Conservation (phyloP, 106 monocot species). For the Phalaenopsis equestris region DNA sequence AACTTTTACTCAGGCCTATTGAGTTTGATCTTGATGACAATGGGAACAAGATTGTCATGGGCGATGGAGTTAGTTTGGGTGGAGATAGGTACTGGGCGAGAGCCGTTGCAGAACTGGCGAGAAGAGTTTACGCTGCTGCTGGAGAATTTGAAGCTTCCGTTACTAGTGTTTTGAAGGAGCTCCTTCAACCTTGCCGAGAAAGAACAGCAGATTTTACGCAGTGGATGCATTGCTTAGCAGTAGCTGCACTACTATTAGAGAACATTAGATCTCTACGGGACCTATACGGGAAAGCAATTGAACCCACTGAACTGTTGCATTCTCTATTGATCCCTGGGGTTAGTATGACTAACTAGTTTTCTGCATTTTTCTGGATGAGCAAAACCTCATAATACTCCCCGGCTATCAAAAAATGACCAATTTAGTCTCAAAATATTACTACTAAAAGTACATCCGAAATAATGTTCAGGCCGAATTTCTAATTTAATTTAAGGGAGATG, state of each 20-base stretch:
- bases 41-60: slow-evolving; percentile 56
- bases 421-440: no score
- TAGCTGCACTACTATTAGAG: slow-evolving; percentile 68
- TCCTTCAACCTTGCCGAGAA: slow-evolving; percentile 74
- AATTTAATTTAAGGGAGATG: no score
- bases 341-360: slow-evolving; percentile 12
- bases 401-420: no score
- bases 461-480: no score
- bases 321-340: slow-evolving; percentile 89
- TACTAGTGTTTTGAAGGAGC: slow-evolving; percentile 44
- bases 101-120: slow-evolving; percentile 61
- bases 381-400: no score
- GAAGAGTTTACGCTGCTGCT: slow-evolving; percentile 68
- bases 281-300: slow-evolving; percentile 59
- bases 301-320: slow-evolving; percentile 57
- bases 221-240: slow-evolving; percentile 92
- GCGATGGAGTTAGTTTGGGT: slow-evolving; percentile 84
- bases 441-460: no score
- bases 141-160: slow-evolving; percentile 89
- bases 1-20: slow-evolving; percentile 51
- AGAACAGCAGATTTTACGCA: slow-evolving; percentile 70
- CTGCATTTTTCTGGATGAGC: no score
- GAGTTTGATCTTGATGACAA: slow-evolving; percentile 63
- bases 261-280: slow-evolving; percentile 37
- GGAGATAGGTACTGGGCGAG: slow-evolving; percentile 73